Evolutionary conservation across 2,329 filamentous ascomycete genomes (phyloP).

Genomic region (Xylaria sp.): DNA sequence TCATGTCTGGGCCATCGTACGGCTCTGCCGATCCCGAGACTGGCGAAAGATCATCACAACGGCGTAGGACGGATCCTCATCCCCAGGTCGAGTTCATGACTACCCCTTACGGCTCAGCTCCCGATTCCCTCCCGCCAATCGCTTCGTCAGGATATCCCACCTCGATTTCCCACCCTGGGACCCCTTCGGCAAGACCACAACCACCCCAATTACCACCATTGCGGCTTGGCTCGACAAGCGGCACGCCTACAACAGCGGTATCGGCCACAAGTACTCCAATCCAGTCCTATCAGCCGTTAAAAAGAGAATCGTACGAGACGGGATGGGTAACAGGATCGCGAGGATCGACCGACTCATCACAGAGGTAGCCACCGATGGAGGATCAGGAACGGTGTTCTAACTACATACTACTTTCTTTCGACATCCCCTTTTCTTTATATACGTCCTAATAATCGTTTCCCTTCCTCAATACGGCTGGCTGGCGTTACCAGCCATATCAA

Average conservation of each 20-base stretch:
- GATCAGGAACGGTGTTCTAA: not conserved
- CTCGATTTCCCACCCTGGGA: conserved; percentile 50
- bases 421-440: conserved; percentile 22
- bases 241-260: conserved; percentile 41
- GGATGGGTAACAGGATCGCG: conserved; percentile 52
- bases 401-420: conserved; percentile 19
- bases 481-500: conserved; percentile 12
- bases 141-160: conserved; percentile 52
- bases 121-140: conserved; percentile 57
- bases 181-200: conserved; percentile 45
- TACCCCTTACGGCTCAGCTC: conserved; percentile 54
- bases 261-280: conserved; percentile 43
- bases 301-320: conserved; percentile 52
- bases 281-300: conserved; percentile 47
- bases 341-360: conserved; percentile 38
- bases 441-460: conserved; percentile 25
- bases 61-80: conserved; percentile 62
- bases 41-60: conserved; percentile 59
- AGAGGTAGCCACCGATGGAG: conserved; percentile 36
- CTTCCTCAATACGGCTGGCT: conserved; percentile 13
- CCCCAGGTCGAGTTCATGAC: conserved; percentile 58
- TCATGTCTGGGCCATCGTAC: conserved; percentile 47
- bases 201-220: conserved; percentile 62
- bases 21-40: conserved; percentile 56
- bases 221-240: conserved; percentile 56